phyloP scores from a whole-genome alignment of 192 early-diverging fungal genomes.

The Coemansia pectinata region DNA sequence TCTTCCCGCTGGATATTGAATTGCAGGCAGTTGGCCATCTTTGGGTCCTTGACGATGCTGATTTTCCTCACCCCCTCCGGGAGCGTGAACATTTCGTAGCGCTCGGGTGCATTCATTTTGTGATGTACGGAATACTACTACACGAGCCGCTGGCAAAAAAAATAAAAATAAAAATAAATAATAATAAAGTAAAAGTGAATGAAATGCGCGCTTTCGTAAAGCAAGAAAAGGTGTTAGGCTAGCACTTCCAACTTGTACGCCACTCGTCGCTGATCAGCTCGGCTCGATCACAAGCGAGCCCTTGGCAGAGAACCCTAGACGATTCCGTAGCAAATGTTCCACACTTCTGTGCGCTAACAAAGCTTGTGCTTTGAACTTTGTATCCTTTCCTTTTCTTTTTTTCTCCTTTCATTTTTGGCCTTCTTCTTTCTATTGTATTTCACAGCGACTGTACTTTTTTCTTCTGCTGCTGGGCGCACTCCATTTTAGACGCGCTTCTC shows the following conservation, averaged over 20 bases:
- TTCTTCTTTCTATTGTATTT: background rate
- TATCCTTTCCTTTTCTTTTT: conserved; percentile 3
- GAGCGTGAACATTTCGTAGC: conserved; percentile 78
- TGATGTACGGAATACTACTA: background rate
- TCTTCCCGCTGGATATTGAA: conserved; percentile 94
- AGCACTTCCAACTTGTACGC: background rate
- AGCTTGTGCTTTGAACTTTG: background rate
- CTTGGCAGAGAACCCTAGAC: background rate
- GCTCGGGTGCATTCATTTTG: conserved; percentile 83
- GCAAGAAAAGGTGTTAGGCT: background rate
- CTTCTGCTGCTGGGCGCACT: background rate
- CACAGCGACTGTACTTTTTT: conserved; percentile 5
- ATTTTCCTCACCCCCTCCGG: conserved; percentile 79
- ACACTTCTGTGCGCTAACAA: background rate
- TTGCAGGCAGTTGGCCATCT: conserved; percentile 91
- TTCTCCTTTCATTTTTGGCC: background rate
- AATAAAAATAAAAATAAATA: background rate
- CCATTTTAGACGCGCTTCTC: background rate
- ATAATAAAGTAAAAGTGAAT: background rate
- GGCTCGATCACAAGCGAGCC: background rate
- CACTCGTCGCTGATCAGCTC: background rate
- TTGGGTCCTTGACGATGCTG: conserved; percentile 80
- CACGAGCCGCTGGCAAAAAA: background rate
- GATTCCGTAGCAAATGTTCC: background rate
- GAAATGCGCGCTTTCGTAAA: background rate